A percentile compares a stretch with the other conserved stretches of the same genome.
These are phyloP conservation scores for Aspergillus proliferans DNA, from an alignment of 2,329 filamentous ascomycete species.

Conservation along the genomic window DNA sequence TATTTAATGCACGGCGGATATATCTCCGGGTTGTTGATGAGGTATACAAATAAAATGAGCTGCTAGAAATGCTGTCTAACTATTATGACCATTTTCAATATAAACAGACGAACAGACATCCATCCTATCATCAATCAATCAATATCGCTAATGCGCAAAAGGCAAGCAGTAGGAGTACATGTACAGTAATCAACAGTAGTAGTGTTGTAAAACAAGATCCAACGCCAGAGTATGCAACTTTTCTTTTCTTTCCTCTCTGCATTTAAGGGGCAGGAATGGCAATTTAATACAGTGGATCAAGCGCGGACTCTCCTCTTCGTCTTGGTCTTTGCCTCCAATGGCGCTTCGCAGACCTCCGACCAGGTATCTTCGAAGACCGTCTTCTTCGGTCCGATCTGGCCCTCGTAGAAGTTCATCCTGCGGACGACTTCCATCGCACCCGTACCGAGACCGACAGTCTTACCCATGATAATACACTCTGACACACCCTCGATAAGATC, in stretches of 20 bases:
- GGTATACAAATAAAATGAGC: no score
- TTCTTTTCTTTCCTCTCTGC: not conserved
- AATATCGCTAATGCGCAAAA: conserved; percentile 9
- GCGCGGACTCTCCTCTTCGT: conserved; percentile 7
- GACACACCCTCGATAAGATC: conserved; percentile 89
- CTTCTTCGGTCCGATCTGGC: conserved; percentile 53
- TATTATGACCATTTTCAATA: no score
- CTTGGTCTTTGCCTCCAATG: conserved; percentile 11
- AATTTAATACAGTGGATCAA: not conserved
- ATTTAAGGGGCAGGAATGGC: not conserved
- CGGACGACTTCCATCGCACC: conserved; percentile 87
- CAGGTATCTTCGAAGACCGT: conserved; percentile 62
- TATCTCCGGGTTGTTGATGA: no score
- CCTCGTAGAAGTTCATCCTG: conserved; percentile 60
- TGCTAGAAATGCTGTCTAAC: no score
- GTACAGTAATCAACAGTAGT: not conserved
- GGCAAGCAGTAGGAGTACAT: not conserved
- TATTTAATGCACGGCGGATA: no score
- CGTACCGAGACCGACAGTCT: conserved; percentile 85
- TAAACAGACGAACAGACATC: not conserved
- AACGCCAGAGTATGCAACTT: conserved; percentile 7
- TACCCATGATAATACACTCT: conserved; percentile 97
- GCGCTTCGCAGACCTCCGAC: conserved; percentile 24
- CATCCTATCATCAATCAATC: conserved; percentile 1
- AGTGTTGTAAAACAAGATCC: not conserved